phyloP scores from a whole-genome alignment of 2,329 filamentous ascomycete species.

The Aciculosporium take region DNA sequence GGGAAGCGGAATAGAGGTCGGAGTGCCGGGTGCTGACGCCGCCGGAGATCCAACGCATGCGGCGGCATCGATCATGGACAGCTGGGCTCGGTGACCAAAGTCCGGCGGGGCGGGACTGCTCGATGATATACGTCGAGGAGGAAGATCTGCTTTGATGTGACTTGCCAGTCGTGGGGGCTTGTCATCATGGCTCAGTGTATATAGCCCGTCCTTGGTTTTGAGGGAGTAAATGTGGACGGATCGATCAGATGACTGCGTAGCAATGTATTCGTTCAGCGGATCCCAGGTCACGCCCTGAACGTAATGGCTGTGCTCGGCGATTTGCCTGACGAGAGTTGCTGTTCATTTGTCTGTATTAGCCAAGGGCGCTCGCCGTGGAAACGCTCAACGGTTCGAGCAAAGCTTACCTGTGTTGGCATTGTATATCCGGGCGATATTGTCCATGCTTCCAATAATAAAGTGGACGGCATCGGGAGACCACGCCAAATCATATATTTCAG shows the following conservation, averaged over 20 bases:
- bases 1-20: conserved; percentile 72
- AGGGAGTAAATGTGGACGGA: conserved; percentile 96
- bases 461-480: conserved; percentile 96
- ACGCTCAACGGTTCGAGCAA: background rate
- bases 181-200: conserved; percentile 55
- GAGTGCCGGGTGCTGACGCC: conserved; percentile 85
- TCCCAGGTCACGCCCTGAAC: conserved; percentile 98
- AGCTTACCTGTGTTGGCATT: conserved; percentile 75
- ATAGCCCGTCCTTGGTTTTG: conserved; percentile 92
- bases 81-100: conserved; percentile 50
- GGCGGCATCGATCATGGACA: conserved; percentile 39
- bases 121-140: conserved; percentile 75
- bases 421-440: conserved; percentile 95
- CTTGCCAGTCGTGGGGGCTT: conserved; percentile 70
- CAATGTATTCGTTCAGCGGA: conserved; percentile 92
- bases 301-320: conserved; percentile 95
- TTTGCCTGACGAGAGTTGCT: conserved; percentile 66
- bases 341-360: conserved; percentile 3
- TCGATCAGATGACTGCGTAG: conserved; percentile 93
- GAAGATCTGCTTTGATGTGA: conserved; percentile 72
- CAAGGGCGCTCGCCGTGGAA: background rate
- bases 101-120: conserved; percentile 87
- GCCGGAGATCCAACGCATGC: conserved; percentile 62
- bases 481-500: conserved; percentile 94
- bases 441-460: conserved; percentile 98